phyloP scores from a whole-genome alignment of 257 asterid species.

The Solanum infundibuliforme region DNA sequence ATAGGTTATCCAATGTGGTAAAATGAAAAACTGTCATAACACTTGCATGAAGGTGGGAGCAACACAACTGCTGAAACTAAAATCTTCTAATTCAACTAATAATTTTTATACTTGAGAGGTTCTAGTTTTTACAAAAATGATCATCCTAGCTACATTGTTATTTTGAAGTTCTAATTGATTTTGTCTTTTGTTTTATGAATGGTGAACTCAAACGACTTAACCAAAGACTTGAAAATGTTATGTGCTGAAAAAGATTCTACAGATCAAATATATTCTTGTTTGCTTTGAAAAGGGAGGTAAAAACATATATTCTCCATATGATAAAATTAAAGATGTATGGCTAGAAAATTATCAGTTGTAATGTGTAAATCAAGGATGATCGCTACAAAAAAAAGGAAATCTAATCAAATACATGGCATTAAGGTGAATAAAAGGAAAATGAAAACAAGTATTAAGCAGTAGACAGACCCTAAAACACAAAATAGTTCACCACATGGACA shows the following conservation, averaged over 20 bases:
- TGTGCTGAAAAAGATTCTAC: background rate
- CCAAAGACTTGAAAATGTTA: background rate
- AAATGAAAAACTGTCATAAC: background rate
- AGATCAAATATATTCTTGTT: background rate
- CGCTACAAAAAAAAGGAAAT: background rate
- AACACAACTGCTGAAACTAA: background rate
- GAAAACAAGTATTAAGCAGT: background rate
- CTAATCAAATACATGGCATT: background rate
- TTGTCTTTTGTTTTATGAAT: background rate
- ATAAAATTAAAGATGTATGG: background rate
- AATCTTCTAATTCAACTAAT: background rate
- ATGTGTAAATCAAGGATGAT: background rate
- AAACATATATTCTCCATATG: background rate
- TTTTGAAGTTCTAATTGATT: background rate
- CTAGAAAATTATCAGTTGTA: background rate
- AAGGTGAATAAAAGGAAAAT: background rate
- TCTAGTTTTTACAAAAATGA: background rate
- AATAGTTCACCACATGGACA: background rate
- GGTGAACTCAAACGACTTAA: background rate
- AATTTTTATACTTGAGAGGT: background rate
- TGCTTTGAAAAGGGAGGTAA: background rate
- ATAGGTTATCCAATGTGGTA: background rate
- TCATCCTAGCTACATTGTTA: background rate
- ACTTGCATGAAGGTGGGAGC: background rate
- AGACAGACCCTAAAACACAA: background rate